Evolutionary conservation across 768 basidiomycete genomes (phyloP).

Genomic region (Cantharellus cinnabarinus): DNA sequence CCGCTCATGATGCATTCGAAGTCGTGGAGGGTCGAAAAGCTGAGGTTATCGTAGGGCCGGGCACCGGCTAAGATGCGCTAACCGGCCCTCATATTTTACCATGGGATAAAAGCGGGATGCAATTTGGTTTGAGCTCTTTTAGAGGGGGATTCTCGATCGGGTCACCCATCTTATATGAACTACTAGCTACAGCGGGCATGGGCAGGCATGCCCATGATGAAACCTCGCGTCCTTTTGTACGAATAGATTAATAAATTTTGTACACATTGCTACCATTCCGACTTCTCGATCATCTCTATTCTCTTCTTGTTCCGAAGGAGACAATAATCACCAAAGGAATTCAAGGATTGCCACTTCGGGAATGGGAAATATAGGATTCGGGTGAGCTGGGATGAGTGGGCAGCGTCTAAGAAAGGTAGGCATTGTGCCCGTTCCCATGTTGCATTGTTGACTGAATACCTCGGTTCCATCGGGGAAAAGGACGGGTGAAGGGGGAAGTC

Average conservation of each 20-base stretch:
- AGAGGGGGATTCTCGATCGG: too few relatives aligned
- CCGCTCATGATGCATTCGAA: too few relatives aligned
- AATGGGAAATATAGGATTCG: conserved; percentile 69
- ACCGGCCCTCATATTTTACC: too few relatives aligned
- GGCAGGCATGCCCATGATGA: too few relatives aligned
- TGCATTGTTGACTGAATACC: conserved; percentile 42
- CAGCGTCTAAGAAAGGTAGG: conserved; percentile 63
- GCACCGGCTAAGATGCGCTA: too few relatives aligned
- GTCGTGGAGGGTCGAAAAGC: too few relatives aligned
- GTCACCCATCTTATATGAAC: background rate
- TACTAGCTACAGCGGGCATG: background rate
- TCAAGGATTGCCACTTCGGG: conserved; percentile 39
- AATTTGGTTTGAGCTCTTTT: too few relatives aligned
- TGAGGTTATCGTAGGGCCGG: too few relatives aligned
- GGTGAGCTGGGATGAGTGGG: conserved; percentile 48
- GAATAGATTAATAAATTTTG: too few relatives aligned
- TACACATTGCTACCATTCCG: background rate
- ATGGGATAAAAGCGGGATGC: too few relatives aligned
- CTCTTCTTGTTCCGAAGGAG: conserved; percentile 37
- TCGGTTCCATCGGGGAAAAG: conserved; percentile 36
- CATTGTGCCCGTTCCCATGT: conserved; percentile 75
- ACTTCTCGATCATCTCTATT: conserved; percentile 7
- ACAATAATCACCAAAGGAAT: conserved; percentile 82
- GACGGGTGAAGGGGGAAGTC: conserved; percentile 56
- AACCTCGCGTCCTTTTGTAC: too few relatives aligned